A percentile compares a stretch with the other conserved stretches of the same genome.
Conservation (phyloP, 306 rosid genomes). For the barrel medic (Medicago truncatula) region DNA sequence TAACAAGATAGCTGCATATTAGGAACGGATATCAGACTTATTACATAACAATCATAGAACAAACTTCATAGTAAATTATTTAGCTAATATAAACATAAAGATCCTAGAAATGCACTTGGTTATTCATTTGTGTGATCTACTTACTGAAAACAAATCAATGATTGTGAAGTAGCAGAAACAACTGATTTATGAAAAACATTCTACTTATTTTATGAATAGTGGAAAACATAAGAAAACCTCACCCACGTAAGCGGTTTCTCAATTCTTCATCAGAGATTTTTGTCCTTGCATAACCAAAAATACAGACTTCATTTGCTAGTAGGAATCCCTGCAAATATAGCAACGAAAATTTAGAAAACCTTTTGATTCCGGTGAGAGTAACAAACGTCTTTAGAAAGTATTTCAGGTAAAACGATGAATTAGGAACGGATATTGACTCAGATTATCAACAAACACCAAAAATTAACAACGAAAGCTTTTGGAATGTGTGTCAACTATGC, state of each 20-base stretch:
- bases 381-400: background rate
- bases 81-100: conserved; percentile 30
- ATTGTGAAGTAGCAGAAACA: conserved; percentile 21
- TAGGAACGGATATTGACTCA: background rate
- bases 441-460: background rate
- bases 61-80: conserved; percentile 10
- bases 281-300: conserved; percentile 96
- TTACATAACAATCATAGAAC: conserved; percentile 21
- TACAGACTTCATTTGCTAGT: conserved; percentile 70
- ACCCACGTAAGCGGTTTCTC: conserved; percentile 82
- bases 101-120: conserved; percentile 24
- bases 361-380: background rate
- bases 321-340: conserved; percentile 75
- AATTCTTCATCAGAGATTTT: conserved; percentile 83
- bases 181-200: conserved; percentile 11
- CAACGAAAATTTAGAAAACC: conserved; percentile 33
- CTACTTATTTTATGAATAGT: background rate
- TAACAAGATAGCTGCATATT: conserved; percentile 78
- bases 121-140: conserved; percentile 19
- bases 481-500: too few species aligned
- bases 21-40: too few species aligned
- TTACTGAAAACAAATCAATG: conserved; percentile 10
- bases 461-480: background rate
- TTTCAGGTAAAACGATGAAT: conserved; percentile 14
- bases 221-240: conserved; percentile 40